A percentile compares a stretch with the other conserved stretches of the same genome.
Conservation (phyloP, 1,284 basidiomycete species). For the Puccinia sorghi region DNA sequence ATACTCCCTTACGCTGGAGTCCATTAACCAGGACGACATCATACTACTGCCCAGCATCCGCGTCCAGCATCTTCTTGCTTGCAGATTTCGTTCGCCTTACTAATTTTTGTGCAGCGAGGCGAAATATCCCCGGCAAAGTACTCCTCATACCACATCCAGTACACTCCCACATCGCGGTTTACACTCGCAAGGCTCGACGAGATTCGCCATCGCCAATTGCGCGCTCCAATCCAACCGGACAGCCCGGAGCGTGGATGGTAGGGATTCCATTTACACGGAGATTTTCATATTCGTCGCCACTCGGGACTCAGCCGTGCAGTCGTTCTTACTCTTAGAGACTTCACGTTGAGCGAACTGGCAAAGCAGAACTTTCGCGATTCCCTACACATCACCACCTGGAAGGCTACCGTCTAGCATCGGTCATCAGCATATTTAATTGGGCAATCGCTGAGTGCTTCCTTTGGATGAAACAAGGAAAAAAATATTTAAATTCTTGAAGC, state of each 20-base stretch:
- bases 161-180: not conserved
- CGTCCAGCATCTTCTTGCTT: too few relatives aligned
- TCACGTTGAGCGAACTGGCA: not conserved
- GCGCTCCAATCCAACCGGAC: not conserved
- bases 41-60: too few relatives aligned
- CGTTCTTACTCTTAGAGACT: not conserved
- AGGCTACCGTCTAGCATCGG: slow-evolving; percentile 2
- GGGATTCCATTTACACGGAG: slow-evolving; percentile 9
- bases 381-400: slow-evolving; percentile 9
- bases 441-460: not conserved
- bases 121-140: not conserved
- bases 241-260: slow-evolving; percentile 16
- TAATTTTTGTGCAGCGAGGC: not conserved
- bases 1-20: too few relatives aligned
- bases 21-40: too few relatives aligned
- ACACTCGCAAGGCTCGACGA: not conserved
- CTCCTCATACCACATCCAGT: not conserved
- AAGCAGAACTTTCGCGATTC: slow-evolving; percentile 3
- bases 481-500: slow-evolving; percentile 4
- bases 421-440: slow-evolving; percentile 15
- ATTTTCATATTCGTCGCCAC: slow-evolving; percentile 17
- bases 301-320: slow-evolving; percentile 10
- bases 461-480: not conserved
- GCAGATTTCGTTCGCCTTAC: not conserved
- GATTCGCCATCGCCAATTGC: not conserved